These are phyloP conservation scores for Myxozyma geophila DNA, from an alignment of 805 yeast genomes.

Conservation along the genomic window DNA sequence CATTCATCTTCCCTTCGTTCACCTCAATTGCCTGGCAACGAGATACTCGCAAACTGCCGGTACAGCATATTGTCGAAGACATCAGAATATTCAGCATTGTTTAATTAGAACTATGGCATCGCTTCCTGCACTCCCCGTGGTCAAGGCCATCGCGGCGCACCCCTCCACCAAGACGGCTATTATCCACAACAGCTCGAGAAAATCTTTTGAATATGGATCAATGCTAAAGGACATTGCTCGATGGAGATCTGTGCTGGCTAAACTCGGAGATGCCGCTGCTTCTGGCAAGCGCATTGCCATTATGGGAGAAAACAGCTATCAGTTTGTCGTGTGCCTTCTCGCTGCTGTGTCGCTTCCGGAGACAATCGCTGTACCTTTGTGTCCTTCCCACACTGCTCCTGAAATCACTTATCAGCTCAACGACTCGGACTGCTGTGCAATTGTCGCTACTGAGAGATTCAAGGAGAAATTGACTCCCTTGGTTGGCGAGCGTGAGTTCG, in stretches of 20 bases:
- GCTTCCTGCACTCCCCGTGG: constrained; percentile 30
- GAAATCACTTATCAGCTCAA: constrained; percentile 44
- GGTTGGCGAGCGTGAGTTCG: constrained; percentile 27
- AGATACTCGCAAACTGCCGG: not conserved
- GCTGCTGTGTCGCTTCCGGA: constrained; percentile 42
- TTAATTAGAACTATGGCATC: constrained; percentile 6
- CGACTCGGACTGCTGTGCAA: constrained; percentile 41
- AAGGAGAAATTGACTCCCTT: constrained; percentile 37
- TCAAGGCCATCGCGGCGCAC: constrained; percentile 35
- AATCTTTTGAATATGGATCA: constrained; percentile 42
- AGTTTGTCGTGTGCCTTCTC: constrained; percentile 41
- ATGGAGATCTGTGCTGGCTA: constrained; percentile 39
- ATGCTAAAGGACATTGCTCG: constrained; percentile 39
- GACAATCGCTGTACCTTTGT: constrained; percentile 44
- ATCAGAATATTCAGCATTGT: not conserved
- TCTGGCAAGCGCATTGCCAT: constrained; percentile 41
- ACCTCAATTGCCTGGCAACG: constrained; percentile 2
- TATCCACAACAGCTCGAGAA: constrained; percentile 43
- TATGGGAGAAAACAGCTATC: constrained; percentile 46
- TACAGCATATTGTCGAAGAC: not conserved
- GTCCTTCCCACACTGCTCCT: constrained; percentile 44
- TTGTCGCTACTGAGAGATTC: constrained; percentile 43
- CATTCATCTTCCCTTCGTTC: not conserved
- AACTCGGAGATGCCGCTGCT: constrained; percentile 4
- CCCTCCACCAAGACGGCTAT: constrained; percentile 41